Evolutionary conservation across 106 monocot genomes (phyloP), one percentile per base, ranked within the genome.

Genomic region (Agapanthus africanus): DNA sequence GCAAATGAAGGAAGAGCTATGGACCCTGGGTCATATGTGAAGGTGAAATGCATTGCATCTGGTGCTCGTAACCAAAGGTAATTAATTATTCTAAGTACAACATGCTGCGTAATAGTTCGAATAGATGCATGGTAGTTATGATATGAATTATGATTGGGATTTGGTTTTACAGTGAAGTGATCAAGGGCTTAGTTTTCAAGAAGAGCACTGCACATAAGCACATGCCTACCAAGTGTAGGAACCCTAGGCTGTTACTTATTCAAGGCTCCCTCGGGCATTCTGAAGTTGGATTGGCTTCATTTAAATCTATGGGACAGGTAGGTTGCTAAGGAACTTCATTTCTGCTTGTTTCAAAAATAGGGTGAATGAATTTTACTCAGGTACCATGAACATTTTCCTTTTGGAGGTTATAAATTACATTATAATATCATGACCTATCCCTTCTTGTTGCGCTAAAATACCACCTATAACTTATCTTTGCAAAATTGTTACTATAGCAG

Each of bases 201-300:
- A 99, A 99, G 50, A 93, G 81, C 49, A 72, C 90, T 71, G 90
- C 99, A 23, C 99, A 99, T 54, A 99, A 99, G 73, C 99, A 90
- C 82, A 99, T 99, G 99, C 79, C 93, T 14, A 93, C 99, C 49
- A 80, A 71, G 16, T 77, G 80, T 51, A 77, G 54, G 70, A 87
- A 93, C 69, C 85, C 99, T 19, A 85, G 79, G 63, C 65, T 99
- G 23, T 77, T 99, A 54, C 73, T 99, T 22, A 70, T 99, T 32
- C 66, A 74, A 57, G 93, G 90, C 11, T 73, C 69, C 34, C 87
- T 93, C 46, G 87, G 87, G 14, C 80, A 90, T 46, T 77, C 79
- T 56, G 76, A 81, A 40, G 54, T 41, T 73, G 79, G 93, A 18
- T 78, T 99, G 33, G 93, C 99, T 61, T 99, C 99, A 76, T 85